Percentiles rank a stretch among this genome's conserved stretches.
These are phyloP conservation scores for Tinospora cordifolia DNA, from an alignment of 164 flowering plant species.

Conservation along the genomic window DNA sequence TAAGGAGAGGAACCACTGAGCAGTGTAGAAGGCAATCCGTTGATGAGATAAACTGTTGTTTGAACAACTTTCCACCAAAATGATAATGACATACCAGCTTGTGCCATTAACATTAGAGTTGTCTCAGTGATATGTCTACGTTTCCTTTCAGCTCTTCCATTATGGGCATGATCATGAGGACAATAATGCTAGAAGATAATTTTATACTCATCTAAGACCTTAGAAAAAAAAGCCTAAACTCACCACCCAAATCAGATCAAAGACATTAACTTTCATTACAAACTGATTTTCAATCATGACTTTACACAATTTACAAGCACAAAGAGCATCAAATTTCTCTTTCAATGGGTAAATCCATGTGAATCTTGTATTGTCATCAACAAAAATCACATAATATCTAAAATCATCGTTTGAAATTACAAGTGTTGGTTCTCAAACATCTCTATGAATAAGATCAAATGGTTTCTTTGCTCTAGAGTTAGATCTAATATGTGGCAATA, in stretches of 20 bases:
- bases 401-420: no score
- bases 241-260: not conserved
- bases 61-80: not conserved
- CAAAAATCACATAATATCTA: no score
- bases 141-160: no score
- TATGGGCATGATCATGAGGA: not conserved
- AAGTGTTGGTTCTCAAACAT: not conserved
- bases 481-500: no score
- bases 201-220: not conserved
- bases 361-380: no score
- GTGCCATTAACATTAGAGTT: not conserved
- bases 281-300: not conserved
- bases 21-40: no score
- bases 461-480: not conserved
- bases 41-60: no score
- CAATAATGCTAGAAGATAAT: not conserved
- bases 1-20: no score
- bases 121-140: not conserved
- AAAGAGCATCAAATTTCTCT: no score
- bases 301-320: not conserved
- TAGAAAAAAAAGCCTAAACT: not conserved
- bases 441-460: not conserved
- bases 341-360: no score
- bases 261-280: not conserved
- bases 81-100: not conserved